phyloP scores from a whole-genome alignment of 2,329 filamentous ascomycete genomes.

The Neofusicoccum cordaticola region DNA sequence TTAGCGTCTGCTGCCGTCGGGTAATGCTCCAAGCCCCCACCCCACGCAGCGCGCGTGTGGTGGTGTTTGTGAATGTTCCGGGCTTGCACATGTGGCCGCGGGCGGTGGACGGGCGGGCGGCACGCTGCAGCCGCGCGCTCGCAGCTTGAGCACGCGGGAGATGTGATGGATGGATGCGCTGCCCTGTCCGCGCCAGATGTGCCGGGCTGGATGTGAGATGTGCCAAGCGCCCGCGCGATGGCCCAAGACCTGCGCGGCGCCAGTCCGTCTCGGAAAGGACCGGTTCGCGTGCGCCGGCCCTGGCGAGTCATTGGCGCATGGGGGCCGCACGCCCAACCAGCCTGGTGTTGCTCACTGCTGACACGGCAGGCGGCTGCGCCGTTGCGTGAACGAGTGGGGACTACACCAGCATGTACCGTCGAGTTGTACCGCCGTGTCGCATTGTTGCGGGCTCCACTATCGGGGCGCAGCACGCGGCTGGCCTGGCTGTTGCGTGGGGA shows the following conservation, averaged over 20 bases:
- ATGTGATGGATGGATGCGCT: neutral
- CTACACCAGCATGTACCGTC: conserved; percentile 3
- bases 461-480: neutral
- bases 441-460: neutral
- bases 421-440: conserved; percentile 1
- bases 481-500: neutral
- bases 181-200: neutral
- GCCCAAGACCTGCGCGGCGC: neutral
- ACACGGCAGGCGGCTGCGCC: neutral
- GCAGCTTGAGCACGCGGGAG: neutral
- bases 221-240: neutral
- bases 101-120: neutral
- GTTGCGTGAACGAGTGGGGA: conserved; percentile 4
- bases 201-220: neutral
- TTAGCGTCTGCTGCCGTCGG: neutral
- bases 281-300: neutral
- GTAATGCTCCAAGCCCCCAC: no score
- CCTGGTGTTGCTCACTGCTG: neutral
- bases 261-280: neutral
- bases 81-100: no score
- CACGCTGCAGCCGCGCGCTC: neutral
- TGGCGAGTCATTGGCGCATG: neutral
- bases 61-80: no score
- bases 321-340: neutral
- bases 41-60: no score